These are phyloP conservation scores for Vicia villosa DNA, from an alignment of 306 rosid species.

Conservation along the genomic window DNA sequence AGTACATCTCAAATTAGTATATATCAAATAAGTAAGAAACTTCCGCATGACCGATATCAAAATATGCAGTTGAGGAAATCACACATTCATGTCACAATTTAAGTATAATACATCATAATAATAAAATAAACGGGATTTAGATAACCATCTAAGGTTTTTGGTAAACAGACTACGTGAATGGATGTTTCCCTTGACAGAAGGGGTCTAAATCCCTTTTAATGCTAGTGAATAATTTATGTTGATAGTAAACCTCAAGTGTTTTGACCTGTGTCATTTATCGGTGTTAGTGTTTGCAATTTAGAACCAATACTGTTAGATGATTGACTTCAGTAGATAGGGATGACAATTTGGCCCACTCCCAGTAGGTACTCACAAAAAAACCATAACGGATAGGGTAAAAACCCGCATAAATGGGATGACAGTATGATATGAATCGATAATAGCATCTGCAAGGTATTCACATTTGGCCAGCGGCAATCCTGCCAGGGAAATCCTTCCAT, in stretches of 20 bases:
- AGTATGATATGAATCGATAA: conserved; percentile 81
- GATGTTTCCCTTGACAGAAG: too few relatives aligned
- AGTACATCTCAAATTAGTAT: background rate
- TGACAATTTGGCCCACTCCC: too few relatives aligned
- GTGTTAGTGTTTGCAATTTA: background rate
- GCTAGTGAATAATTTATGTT: background rate
- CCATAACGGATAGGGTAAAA: too few relatives aligned
- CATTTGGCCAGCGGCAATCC: conserved; percentile 89
- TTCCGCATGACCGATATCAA: background rate
- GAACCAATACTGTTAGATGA: background rate
- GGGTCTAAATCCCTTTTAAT: too few relatives aligned
- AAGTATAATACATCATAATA: too few relatives aligned
- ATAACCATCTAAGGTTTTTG: too few relatives aligned
- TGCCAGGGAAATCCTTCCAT: conserved; percentile 95
- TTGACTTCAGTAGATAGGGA: background rate
- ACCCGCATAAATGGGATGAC: too few relatives aligned
- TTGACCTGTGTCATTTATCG: background rate
- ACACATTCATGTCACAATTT: too few relatives aligned
- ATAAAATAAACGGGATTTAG: too few relatives aligned
- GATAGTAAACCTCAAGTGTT: background rate
- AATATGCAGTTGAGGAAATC: background rate
- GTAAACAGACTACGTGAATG: too few relatives aligned
- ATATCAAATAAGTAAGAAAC: too few relatives aligned
- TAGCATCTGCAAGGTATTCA: conserved; percentile 94
- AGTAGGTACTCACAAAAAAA: too few relatives aligned